phyloP scores from a whole-genome alignment of 108 stramenopile genomes.

The Cyclotella choctawhatcheeana region DNA sequence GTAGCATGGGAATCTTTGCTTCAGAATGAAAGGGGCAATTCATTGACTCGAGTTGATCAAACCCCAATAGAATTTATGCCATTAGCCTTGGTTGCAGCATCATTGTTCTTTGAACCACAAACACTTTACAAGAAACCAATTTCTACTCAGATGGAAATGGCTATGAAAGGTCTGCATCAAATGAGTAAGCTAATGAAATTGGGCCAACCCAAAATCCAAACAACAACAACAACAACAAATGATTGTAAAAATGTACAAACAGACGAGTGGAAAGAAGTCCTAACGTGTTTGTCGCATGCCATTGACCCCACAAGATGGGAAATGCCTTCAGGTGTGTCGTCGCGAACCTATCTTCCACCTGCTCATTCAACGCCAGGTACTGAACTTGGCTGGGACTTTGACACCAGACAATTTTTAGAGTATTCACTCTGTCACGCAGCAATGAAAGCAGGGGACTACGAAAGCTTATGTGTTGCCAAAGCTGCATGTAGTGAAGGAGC shows the following conservation, averaged over 20 bases:
- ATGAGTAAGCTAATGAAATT: slow-evolving; percentile 73
- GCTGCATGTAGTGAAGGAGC: slow-evolving; percentile 84
- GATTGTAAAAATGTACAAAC: slow-evolving; percentile 9
- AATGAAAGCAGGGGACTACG: slow-evolving; percentile 70
- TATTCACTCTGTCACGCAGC: slow-evolving; percentile 78
- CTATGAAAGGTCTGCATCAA: slow-evolving; percentile 59
- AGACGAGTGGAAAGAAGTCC: slow-evolving; percentile 65
- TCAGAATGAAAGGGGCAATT: slow-evolving; percentile 22
- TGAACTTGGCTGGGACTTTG: slow-evolving; percentile 67
- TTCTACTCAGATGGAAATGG: slow-evolving; percentile 14
- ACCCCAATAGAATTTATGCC: slow-evolving; percentile 63
- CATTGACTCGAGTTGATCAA: neutral
- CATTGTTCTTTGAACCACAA: slow-evolving; percentile 47
- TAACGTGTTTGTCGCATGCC: slow-evolving; percentile 44
- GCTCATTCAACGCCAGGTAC: neutral
- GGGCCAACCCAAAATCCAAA: slow-evolving; percentile 39
- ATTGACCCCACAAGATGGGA: slow-evolving; percentile 44
- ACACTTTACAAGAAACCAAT: slow-evolving; percentile 21
- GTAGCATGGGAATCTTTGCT: slow-evolving; percentile 66
- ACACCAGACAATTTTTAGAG: slow-evolving; percentile 76
- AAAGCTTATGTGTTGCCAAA: slow-evolving; percentile 70
- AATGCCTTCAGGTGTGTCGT: slow-evolving; percentile 41
- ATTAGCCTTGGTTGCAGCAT: slow-evolving; percentile 61
- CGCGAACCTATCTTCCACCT: slow-evolving; percentile 19
- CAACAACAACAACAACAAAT: slow-evolving; percentile 4